Evolutionary conservation across 2,329 filamentous ascomycete species (phyloP), one percentile per base, ranked within the genome.

Genomic region (Apiospora koreana): DNA sequence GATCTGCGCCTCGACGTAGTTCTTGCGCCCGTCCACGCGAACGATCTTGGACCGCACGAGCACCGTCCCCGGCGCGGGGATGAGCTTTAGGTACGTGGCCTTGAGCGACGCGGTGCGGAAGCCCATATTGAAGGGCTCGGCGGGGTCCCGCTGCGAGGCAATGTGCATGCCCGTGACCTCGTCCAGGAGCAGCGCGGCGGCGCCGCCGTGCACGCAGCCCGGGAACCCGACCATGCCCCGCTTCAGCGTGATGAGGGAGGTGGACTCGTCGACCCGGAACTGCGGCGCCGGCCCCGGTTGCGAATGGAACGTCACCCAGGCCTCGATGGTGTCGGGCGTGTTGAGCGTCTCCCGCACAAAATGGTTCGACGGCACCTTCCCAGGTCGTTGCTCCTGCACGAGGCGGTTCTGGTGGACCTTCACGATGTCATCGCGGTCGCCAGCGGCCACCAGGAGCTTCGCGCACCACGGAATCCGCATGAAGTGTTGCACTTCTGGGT

Each of bases 211-310:
- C 4, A 80, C 74, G 14, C 84, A 80, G 7, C 78, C 70, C 1
- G 84, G 79, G 70, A 83, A 82, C 3, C 86, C 86, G 72, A 86
- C 85, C 67, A 87, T 73, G n/a, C 81, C 84, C 58, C 80, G 74
- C 0, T 83, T 85, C 0, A 87, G 77, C 65, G 67, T 16, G 16
- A 69, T 42, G 16, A 70, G 62, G 12, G 69, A 65, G 35, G 35
- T 23, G 31, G 67, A 42, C 35, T 67, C 38, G 3, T 48, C 35
- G 25, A 70, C 28, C 23, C 42, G 64, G 12, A 41, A 35, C 6
- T 48, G n/a, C n/a, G 45, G 18, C 31, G 35, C 23, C 31, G 68
- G 25, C 6, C 41, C 62, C 14, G 64, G 69, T 3, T 25, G 35
- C 4, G 67, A 16, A 21, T 65, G 43, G 41, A 70, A 23, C 8